Evolutionary conservation across 495 filamentous ascomycete species (phyloP), one percentile per base, ranked within the genome.

Genomic region (Penicillium desertorum): DNA sequence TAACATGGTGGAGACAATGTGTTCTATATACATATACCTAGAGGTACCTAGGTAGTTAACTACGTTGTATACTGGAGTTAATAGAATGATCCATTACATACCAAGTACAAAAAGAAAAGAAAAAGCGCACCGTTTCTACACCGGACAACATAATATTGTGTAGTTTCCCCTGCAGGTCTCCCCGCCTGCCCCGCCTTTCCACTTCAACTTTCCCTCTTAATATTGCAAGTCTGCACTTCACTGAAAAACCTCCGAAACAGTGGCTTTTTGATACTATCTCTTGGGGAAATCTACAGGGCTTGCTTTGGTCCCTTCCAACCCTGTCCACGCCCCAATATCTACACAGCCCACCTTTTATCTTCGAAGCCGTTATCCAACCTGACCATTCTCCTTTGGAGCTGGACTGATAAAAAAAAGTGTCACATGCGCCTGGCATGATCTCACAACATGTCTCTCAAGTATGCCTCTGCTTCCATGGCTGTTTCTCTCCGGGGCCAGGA

Each of bases 101-200:
- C n/a, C n/a, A n/a, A n/a, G n/a, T n/a, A n/a, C n/a, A n/a, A n/a
- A n/a, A n/a, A n/a, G n/a, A n/a, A 46, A 27, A 30, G 8, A 47
- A 11, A 29, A 10, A 23, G 22, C 5, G 30, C 9, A 12, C 30
- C 19, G 25, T n/a, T 23, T 47, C 45, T 14, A 29, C 9, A 27
- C 8, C 32, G 19, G 34, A 11, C 27, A 34, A 22, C 29, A 29
- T 2, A 9, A 29, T 29, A 29, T 8, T 29, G 17, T 16, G 6
- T 25, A 23, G 14, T 16, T 34, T 57, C 14, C 43, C 29, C 44
- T 59, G 36, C 54, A 58, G 36, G 25, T 22, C 43, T 59, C 64
- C 64, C 64, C 62, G 59, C 64, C 53, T 65, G 62, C 65, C 65
- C 65, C 65, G 62, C 65, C 48, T 46, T 56, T 45, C 17, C 30